These are phyloP conservation scores for Pilasporangium apinafurcum DNA, from an alignment of 352 stramenopile genomes.

Conservation along the genomic window DNA sequence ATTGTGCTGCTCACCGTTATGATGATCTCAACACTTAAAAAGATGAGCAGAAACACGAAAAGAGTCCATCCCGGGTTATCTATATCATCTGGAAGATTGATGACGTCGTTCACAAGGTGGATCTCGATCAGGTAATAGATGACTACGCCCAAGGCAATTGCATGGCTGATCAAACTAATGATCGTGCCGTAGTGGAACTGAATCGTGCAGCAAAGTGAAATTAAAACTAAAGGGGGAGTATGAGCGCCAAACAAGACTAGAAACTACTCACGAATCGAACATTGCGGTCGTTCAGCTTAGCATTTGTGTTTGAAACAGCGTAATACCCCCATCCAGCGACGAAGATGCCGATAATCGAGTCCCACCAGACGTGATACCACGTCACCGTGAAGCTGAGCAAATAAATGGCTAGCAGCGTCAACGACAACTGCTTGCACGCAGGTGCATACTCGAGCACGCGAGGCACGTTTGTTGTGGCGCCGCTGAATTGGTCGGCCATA, in stretches of 20 bases:
- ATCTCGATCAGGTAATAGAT: slow-evolving; percentile 53
- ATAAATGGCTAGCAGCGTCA: slow-evolving; percentile 45
- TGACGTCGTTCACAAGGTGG: slow-evolving; percentile 49
- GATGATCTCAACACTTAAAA: slow-evolving; percentile 41
- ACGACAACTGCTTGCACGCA: slow-evolving; percentile 47
- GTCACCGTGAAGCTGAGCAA: slow-evolving; percentile 60
- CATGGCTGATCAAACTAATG: slow-evolving; percentile 47
- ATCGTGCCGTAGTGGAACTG: slow-evolving; percentile 59
- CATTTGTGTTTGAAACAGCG: slow-evolving; percentile 37
- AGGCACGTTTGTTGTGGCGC: slow-evolving; percentile 6
- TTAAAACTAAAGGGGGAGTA: too few relatives aligned
- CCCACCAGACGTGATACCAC: slow-evolving; percentile 81
- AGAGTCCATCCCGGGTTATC: slow-evolving; percentile 30
- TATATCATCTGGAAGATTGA: slow-evolving; percentile 15
- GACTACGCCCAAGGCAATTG: slow-evolving; percentile 42
- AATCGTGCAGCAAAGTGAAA: neutral
- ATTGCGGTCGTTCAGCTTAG: slow-evolving; percentile 25
- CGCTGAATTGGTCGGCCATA: neutral
- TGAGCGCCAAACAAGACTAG: too few relatives aligned
- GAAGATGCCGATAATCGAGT: slow-evolving; percentile 51
- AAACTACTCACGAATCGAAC: slow-evolving; percentile 21
- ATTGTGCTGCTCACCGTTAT: slow-evolving; percentile 65
- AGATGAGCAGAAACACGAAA: slow-evolving; percentile 60
- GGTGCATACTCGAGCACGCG: slow-evolving; percentile 64
- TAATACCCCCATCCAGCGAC: slow-evolving; percentile 51